phyloP scores from a whole-genome alignment of 306 rosid species.

The Myrica gale region DNA sequence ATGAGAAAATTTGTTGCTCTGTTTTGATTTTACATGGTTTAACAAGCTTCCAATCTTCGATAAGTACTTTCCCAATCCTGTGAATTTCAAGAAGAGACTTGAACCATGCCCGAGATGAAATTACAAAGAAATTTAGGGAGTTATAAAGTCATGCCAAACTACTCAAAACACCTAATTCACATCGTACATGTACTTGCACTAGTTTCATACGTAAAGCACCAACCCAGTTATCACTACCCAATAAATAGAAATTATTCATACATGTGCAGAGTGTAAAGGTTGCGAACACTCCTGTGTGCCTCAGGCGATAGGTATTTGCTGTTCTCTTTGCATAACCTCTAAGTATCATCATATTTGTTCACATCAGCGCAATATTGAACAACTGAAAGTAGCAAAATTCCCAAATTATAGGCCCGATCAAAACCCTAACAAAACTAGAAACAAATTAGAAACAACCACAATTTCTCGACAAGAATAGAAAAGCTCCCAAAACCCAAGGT shows the following conservation, averaged over 20 bases:
- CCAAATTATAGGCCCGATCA: too few relatives aligned
- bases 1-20: neutral
- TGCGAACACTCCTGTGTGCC: slow-evolving; percentile 82
- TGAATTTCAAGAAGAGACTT: neutral
- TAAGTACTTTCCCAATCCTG: neutral
- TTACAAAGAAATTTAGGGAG: neutral
- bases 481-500: too few relatives aligned
- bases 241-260: slow-evolving; percentile 24
- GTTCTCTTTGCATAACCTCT: slow-evolving; percentile 43
- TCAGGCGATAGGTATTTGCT: slow-evolving; percentile 91
- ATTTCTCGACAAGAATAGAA: too few relatives aligned
- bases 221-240: neutral
- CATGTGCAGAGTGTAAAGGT: slow-evolving; percentile 92
- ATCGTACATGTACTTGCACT: neutral
- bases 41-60: neutral
- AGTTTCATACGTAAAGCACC: neutral
- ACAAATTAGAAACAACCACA: too few relatives aligned
- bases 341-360: too few relatives aligned
- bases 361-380: too few relatives aligned
- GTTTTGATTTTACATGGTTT: neutral
- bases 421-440: too few relatives aligned
- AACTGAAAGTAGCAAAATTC: too few relatives aligned
- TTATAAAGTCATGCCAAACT: neutral
- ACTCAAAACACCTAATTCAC: neutral
- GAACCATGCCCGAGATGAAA: neutral